Base-by-base conservation (phyloP, 306 rosid genomes). In the Malus orientalis region DNA sequence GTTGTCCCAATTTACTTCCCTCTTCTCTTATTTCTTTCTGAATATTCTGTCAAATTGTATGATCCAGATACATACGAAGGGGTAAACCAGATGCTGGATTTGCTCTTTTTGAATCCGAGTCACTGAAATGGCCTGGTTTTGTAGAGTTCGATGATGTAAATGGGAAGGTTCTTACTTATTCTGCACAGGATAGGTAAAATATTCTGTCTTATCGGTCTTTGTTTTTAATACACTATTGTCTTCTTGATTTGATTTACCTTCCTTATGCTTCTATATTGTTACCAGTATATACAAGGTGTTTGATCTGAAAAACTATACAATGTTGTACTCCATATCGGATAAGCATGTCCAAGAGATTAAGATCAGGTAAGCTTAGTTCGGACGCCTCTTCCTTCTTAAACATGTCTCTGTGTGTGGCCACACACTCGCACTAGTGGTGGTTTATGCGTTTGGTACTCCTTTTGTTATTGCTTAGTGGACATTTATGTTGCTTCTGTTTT, bases 91-190 rank as follows among this genome's bases (percentile, higher is more conserved):
- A 93, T 80, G 93, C 96, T 25, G 98, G 98, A 33, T 93, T 93
- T 81, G 90, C 96, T 47, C 98, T 93, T 80, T 93, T 93, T 70
- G 93, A 91, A 74, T 89, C 96, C 1, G 98, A 93, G 80, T 93
- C 98, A 38, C 77, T 93, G 73, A 93, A 93, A 78, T 93, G 98
- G 97, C 97, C 98, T 36, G 98, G 98, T 74, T 93, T 93, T 91
- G 98, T 93, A 20, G 98, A 93, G 83, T 93, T 93, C 65, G 98
- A 93, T 82, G 98, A 93, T 85, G 98, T 93, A 59, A 93, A 93
- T 79, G 98, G 95, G 77, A 93, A 93, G 86, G 96, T 93, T 73
- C 86, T 93, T 57, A 93, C 98, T 16, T 93, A 91, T 81, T 93
- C 98, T 60, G 98, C 97, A 45, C 96, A 91, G 67, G 96, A 93